phyloP scores from a whole-genome alignment of 2,329 filamentous ascomycete species.

The Apiospora sp. region DNA sequence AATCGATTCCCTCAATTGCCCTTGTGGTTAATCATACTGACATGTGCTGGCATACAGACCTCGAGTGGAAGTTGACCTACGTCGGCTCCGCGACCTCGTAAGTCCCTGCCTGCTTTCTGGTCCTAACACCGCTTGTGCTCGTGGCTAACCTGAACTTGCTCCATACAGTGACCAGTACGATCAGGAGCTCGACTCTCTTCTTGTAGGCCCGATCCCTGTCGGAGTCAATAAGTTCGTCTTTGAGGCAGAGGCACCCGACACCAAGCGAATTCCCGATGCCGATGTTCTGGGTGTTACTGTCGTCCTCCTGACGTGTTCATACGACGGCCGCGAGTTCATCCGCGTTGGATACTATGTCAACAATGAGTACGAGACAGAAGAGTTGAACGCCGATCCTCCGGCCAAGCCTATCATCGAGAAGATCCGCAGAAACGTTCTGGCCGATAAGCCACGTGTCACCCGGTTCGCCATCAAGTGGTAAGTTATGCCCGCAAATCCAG shows the following conservation, averaged over 20 bases:
- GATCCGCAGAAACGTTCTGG: conserved; percentile 89
- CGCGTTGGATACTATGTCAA: conserved; percentile 99
- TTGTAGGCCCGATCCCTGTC: conserved; percentile 96
- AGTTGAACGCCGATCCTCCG: conserved; percentile 87
- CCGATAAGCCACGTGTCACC: conserved; percentile 96
- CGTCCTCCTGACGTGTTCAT: conserved; percentile 93
- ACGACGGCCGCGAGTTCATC: conserved; percentile 96
- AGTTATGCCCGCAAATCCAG: conserved; percentile 39
- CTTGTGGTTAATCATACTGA: background rate
- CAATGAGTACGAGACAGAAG: conserved; percentile 96
- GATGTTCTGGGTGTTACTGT: conserved; percentile 98
- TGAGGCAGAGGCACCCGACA: conserved; percentile 91
- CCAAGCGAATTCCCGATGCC: conserved; percentile 87
- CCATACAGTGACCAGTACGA: conserved; percentile 87
- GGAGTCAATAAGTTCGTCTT: conserved; percentile 99
- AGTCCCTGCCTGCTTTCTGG: conserved; percentile 46
- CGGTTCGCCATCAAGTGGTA: conserved; percentile 99
- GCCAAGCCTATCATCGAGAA: conserved; percentile 92
- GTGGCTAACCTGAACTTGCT: conserved; percentile 32
- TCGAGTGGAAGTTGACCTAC: conserved; percentile 99
- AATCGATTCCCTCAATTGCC: background rate
- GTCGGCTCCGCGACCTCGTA: conserved; percentile 98
- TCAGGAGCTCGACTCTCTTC: conserved; percentile 95
- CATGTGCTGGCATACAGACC: conserved; percentile 66
- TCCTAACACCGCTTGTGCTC: conserved; percentile 30